These are phyloP conservation scores for Solanum medicagineum DNA, from an alignment of 257 asterid species.

Conservation along the genomic window DNA sequence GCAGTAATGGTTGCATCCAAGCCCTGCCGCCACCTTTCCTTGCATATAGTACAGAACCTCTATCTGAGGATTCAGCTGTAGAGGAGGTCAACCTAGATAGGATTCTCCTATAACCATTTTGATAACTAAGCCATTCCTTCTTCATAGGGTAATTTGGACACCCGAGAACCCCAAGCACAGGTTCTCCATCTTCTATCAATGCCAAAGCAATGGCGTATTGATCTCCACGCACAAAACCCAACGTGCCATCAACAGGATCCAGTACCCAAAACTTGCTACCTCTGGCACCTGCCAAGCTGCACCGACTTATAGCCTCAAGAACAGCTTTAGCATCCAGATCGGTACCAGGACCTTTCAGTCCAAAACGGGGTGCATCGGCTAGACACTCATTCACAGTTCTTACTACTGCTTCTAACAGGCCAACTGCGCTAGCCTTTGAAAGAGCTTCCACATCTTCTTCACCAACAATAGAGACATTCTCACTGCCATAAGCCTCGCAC, in stretches of 20 bases:
- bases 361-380: constrained; percentile 44
- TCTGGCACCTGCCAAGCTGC: constrained; percentile 51
- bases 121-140: constrained; percentile 53
- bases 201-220: constrained; percentile 79
- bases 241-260: constrained; percentile 79
- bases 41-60: constrained; percentile 64
- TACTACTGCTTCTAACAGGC: constrained; percentile 35
- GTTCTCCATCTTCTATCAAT: constrained; percentile 65
- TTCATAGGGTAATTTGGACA: constrained; percentile 83
- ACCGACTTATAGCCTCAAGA: constrained; percentile 53
- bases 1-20: constrained; percentile 75
- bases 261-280: constrained; percentile 71
- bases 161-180: constrained; percentile 83
- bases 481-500: constrained; percentile 39
- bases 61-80: constrained; percentile 23
- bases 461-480: constrained; percentile 50
- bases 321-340: constrained; percentile 38
- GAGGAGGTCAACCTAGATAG: constrained; percentile 27
- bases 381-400: constrained; percentile 47
- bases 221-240: constrained; percentile 85
- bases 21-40: constrained; percentile 48
- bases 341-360: constrained; percentile 28
- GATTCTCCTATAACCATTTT: constrained; percentile 40
- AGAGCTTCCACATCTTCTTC: constrained; percentile 67
- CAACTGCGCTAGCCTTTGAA: constrained; percentile 27